Base-by-base conservation (phyloP, 1,139 yeast species). In the Kurtzmaniella quercitrusa region DNA sequence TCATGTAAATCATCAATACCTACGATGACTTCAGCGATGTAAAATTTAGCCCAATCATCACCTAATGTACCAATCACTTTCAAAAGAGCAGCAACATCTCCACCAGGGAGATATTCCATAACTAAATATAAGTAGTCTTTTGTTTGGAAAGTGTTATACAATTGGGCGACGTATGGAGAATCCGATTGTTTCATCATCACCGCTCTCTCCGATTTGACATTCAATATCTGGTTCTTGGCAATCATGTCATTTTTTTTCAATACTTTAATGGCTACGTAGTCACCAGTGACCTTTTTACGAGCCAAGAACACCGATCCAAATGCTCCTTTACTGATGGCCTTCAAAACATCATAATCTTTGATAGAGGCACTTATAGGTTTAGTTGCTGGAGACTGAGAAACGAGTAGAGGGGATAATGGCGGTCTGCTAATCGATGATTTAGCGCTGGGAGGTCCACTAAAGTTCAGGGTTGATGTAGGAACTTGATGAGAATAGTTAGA, bases 151-250 rank as follows among this genome's bases (percentile, higher is more conserved):
- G 95, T 85, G 43, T 85, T 86, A 59, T 83, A 88, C 36, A 94
- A 70, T 56, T 86, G 91, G 1, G 96, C 98, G 47, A 93, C 98
- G 60, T 86, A 90, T 0, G 96, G 95, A 37, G 94, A 86, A 53
- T 90, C 95, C 2, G 95, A 80, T 58, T 94, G 98, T 3, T 95
- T 83, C 95, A 94, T 93, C 93, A 94, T 85, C 21, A 93, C 94
- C 0, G 97, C 97, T 38, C 98, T 71, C 60, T 94, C 99, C 1
- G 96, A 88, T 55, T 86, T 86, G 38, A 94, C 96, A 59, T 94
- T 93, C 39, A 90, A 82, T 2, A 93, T 94, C 66, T 94, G 98
- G 69, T 94, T 94, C 63, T 93, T 93, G 2, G 96, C 94, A 50
- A 93, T 83, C 98, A 94, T 93, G 62, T 93, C 98, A 5, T 95